Percentiles rank a stretch among this genome's conserved stretches.
These are phyloP conservation scores for Myxozyma vanderwaltii DNA, from an alignment of 805 yeast genomes.

Conservation along the genomic window DNA sequence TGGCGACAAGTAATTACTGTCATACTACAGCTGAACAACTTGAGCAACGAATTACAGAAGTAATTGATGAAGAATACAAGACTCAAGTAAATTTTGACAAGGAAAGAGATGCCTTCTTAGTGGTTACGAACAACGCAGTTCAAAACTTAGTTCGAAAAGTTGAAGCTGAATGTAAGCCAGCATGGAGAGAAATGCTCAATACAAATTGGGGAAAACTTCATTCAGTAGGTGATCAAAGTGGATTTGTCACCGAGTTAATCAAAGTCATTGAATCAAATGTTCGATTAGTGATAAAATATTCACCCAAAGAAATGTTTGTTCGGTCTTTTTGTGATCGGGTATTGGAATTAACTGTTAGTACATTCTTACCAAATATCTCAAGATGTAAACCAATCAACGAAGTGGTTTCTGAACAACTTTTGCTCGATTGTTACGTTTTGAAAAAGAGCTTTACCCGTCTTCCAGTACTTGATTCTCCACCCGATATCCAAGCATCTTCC, in stretches of 20 bases:
- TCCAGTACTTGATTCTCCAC: constrained; percentile 36
- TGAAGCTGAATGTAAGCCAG: constrained; percentile 60
- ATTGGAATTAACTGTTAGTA: constrained; percentile 61
- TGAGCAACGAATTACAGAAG: constrained; percentile 58
- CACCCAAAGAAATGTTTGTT: constrained; percentile 61
- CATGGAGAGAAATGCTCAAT: constrained; percentile 82
- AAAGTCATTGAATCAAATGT: constrained; percentile 48
- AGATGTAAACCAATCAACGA: constrained; percentile 69
- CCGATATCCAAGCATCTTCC: constrained; percentile 21
- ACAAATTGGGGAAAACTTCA: constrained; percentile 71
- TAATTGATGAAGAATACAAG: constrained; percentile 46
- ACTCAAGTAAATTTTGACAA: constrained; percentile 55
- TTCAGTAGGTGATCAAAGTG: constrained; percentile 70
- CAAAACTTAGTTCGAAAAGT: constrained; percentile 59
- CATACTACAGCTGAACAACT: constrained; percentile 75
- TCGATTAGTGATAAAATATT: constrained; percentile 23
- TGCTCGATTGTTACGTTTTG: constrained; percentile 68
- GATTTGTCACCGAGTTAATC: constrained; percentile 64
- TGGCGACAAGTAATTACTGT: constrained; percentile 90
- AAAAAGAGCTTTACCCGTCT: constrained; percentile 52
- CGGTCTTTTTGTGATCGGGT: constrained; percentile 75
- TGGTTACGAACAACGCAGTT: constrained; percentile 60
- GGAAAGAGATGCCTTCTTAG: constrained; percentile 59
- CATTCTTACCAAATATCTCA: constrained; percentile 59
- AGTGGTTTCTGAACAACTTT: constrained; percentile 75